Evolutionary conservation across 164 flowering plant species (phyloP), one percentile per base, ranked within the genome.

Genomic region (Akebia trifoliata): DNA sequence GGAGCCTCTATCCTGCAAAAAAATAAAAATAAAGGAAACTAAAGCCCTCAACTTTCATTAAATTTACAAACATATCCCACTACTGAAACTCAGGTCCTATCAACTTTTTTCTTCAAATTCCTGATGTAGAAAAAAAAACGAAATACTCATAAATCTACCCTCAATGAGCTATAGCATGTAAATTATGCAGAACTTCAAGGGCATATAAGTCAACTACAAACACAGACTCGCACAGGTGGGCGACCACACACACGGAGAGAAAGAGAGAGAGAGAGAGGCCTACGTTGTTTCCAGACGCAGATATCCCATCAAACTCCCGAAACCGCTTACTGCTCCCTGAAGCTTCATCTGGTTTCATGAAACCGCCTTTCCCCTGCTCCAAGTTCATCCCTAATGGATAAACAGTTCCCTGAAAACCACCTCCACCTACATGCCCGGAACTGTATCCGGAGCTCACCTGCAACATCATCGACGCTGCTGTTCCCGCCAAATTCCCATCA

Each of bases 301-400:
- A 64, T 54, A 79, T 69, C 8, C 74, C 74, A 51, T 76, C 85
- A 49, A 81, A 86, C 5, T 78, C 84, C 0, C 76, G 77, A 61
- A 82, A 86, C 51, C 86, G 74, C 66, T 77, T 84, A 15, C 80
- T 82, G 43, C 82, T 79, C 22, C 84, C 92, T 5, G 84, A 74
- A 7, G 78, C 81, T 6, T 80, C 90, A 35, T 80, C 87, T 51
- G 74, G 74, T 65, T 82, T 82, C 69, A 75, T 35, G 31, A 74
- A 86, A 61, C 80, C 79, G 29, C 64, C 50, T 36, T 74, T 84
- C 17, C 88, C 90, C 58, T 85, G 92, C 51, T 90, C 95, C 76
- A 90, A 71, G 69, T 95, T 84, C 68, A 85, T 65, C 30, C 86
- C 95, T 51, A 87, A 66, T 17, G 95, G 95, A 55, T 81, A 90